Base-by-base conservation (phyloP, 1,284 basidiomycete species). In the Gomphus bonarii region DNA sequence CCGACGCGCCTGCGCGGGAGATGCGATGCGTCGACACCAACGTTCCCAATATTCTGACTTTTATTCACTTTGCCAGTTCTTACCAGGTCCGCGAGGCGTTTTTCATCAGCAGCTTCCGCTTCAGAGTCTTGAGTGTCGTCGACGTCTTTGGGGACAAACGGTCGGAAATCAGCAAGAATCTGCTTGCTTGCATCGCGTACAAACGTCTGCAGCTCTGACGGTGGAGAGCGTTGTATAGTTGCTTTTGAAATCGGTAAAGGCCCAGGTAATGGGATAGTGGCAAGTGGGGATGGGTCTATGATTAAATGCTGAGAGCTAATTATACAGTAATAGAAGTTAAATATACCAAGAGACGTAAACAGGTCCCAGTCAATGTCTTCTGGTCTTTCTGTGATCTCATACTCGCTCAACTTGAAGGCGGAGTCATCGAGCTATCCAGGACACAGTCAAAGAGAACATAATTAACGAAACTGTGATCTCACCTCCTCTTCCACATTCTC, bases 121-220 rank as follows among this genome's bases (percentile, higher is more conserved):
- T 75, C 69, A 80, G 82, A 52, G 82, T 67, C 63, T 82, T 75
- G 43, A 75, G 70, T 49, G 81, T 77, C 60, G 81, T 81, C 58
- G 28, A 70, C 62, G 31, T 74, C 73, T 12, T 76, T 72, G 18
- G 68, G 66, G 28, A 62, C 65, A 57, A 67, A 63, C 11, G 65
- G 69, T 58, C 65, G 70, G 18, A 84, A 72, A 22, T 84, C 84
- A 61, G 86, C 84, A 55, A 88, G 64, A 25, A 87, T 76, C 7
- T 69, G 68, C 25, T 67, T 69, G 48, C 77, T 73, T 1, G 78
- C 75, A 22, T 74, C 69, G 61, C 77, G 77, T 57, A 88, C 82
- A 60, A 85, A 69, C 53, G 70, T 70, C 65, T 86, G 85, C 1
- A 86, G 77, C 35, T 76, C 68, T n/a, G 82, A 84, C 5, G 79